Evolutionary conservation across 2,329 filamentous ascomycete genomes (phyloP), one percentile per base, ranked within the genome.

Genomic region (Clonostachys solani): DNA sequence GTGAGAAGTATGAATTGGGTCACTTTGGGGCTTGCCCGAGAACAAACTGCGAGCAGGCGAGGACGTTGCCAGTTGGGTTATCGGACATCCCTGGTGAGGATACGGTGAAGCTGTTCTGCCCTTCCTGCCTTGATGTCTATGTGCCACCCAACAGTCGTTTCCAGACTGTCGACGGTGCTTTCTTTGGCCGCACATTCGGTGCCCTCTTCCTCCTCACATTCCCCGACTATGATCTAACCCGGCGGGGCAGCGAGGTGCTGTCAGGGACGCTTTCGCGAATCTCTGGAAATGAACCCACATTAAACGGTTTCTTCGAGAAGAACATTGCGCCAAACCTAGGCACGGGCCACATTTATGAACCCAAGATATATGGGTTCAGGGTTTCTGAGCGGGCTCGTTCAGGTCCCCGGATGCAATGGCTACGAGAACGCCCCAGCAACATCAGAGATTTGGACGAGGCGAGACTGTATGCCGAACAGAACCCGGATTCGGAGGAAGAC

Each of bases 191-290:
- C 46, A 99, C 94, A 0, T 99, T 99, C 65, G 92, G 92, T 51
- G 91, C 91, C 42, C 83, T 99, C 50, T 99, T 99, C 73, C 90
- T 99, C 65, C 92, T 99, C 75, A 99, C 92, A 37, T 99, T 97
- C 67, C 92, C 94, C 35, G 94, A 99, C 63, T 87, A 96, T 61
- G 91, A 96, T 57, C 83, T 97, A 50, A 85, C 84, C 33, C 85
- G 87, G 60, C 83, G 83, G 56, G 84, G 84, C 48, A 72, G 75
- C 46, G 79, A 86, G 44, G 71, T 78, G n/a, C 69, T 86, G 47
- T 65, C 67, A 52, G 57, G 56, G 53, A 52, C 55, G 23, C 58
- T 55, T 45, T 60, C 68, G 33, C 60, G 64, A 17, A 53, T 67
- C 34, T 51, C 66, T 37, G 64, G 64, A 3, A 71, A 74, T 23